A percentile compares a stretch with the other conserved stretches of the same genome.
These are phyloP conservation scores for Naematelia encephala DNA, from an alignment of 768 basidiomycete genomes.

Conservation along the genomic window DNA sequence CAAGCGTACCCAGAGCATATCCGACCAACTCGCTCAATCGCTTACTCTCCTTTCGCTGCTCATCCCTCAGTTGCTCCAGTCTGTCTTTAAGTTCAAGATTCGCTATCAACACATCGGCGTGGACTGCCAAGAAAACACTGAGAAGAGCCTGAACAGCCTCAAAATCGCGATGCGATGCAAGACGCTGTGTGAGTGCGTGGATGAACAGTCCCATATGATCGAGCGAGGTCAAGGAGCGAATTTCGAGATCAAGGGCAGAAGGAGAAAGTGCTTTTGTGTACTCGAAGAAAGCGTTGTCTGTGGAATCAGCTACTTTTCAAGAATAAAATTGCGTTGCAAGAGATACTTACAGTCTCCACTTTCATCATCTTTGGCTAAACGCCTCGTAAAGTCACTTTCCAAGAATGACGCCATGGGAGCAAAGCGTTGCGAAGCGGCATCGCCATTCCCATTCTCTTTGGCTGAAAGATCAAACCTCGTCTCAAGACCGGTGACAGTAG, in stretches of 20 bases:
- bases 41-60: constrained; percentile 73
- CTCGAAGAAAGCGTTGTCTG: constrained; percentile 78
- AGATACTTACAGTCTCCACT: constrained; percentile 66
- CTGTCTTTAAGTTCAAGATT: constrained; percentile 64
- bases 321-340: constrained; percentile 1
- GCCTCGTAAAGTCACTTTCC: constrained; percentile 64
- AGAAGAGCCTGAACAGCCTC: constrained; percentile 90
- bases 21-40: constrained; percentile 57
- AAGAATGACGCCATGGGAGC: constrained; percentile 26
- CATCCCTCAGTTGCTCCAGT: constrained; percentile 61
- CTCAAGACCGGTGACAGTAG: constrained; percentile 83
- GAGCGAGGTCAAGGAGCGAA: constrained; percentile 70
- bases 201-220: constrained; percentile 68
- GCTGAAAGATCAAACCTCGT: constrained; percentile 65
- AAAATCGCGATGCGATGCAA: constrained; percentile 80
- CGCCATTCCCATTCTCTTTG: constrained; percentile 7
- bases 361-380: constrained; percentile 59
- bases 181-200: constrained; percentile 66
- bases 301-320: constrained; percentile 3
- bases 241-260: constrained; percentile 83
- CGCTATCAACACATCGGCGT: constrained; percentile 71
- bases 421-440: constrained; percentile 50
- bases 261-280: constrained; percentile 83
- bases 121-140: constrained; percentile 75
- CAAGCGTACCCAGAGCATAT: constrained; percentile 51